Evolutionary conservation across 228 moss, liverwort and hornwort species (phyloP).

Genomic region (Sphagnum fallax): DNA sequence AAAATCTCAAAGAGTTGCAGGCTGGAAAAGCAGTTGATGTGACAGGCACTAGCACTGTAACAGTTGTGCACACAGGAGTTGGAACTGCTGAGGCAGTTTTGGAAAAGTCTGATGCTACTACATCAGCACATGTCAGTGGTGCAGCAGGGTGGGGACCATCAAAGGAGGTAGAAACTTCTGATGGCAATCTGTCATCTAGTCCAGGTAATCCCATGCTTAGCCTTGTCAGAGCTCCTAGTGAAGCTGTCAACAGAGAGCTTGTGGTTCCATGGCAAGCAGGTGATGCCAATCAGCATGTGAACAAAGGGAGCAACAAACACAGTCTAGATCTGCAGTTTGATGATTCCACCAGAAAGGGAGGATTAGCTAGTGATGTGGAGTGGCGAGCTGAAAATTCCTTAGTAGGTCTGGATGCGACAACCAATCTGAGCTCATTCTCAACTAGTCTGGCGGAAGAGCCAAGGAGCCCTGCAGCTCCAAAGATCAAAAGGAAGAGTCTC

Average conservation of each 20-base stretch:
- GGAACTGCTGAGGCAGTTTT: not conserved
- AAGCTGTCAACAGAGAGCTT: not conserved
- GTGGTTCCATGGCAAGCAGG: constrained; percentile 1
- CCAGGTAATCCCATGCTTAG: not conserved
- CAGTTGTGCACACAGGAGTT: not conserved
- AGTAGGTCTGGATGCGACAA: not conserved
- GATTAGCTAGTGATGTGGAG: not conserved
- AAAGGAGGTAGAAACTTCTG: not conserved
- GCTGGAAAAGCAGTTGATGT: not conserved
- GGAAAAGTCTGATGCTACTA: not conserved
- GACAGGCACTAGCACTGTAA: not conserved
- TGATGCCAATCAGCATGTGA: constrained; percentile 1
- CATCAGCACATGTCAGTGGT: not conserved
- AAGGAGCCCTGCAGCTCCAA: not conserved
- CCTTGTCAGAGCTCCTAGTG: not conserved
- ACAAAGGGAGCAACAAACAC: not conserved
- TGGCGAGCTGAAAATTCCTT: not conserved
- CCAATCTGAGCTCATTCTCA: not conserved
- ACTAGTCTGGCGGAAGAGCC: not conserved
- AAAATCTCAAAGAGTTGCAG: not conserved
- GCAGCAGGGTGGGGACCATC: not conserved
- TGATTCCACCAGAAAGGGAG: not conserved
- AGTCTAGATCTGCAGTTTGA: not conserved
- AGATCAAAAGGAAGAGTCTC: not conserved
- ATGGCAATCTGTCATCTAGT: not conserved